Percentiles rank a stretch among this genome's conserved stretches.
phyloP scores from a whole-genome alignment of 2,329 filamentous ascomycete species.

The Colletotrichum somersetense region DNA sequence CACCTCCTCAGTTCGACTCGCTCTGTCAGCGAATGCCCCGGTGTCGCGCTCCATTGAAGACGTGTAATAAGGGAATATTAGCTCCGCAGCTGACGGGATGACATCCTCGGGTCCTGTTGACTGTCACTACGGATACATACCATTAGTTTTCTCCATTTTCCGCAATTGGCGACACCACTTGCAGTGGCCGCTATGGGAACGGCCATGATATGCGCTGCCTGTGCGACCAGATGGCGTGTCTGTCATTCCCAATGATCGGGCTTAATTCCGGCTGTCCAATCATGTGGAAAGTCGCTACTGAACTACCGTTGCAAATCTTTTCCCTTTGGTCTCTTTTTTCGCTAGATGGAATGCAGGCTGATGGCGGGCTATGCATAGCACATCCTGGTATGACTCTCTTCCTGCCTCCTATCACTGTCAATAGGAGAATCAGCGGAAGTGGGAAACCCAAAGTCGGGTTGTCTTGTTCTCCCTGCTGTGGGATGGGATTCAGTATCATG shows the following conservation, averaged over 20 bases:
- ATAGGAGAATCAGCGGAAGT: background rate
- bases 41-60: background rate
- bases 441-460: background rate
- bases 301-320: slow-evolving; percentile 25
- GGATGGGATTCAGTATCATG: background rate
- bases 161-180: slow-evolving; percentile 3
- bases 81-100: background rate
- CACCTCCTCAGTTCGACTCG: slow-evolving; percentile 3
- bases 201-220: background rate
- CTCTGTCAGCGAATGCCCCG: background rate
- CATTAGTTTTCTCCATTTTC: background rate
- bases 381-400: slow-evolving; percentile 12
- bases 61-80: background rate
- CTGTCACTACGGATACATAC: background rate
- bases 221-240: slow-evolving; percentile 17
- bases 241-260: slow-evolving; percentile 9
- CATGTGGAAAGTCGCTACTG: slow-evolving; percentile 8
- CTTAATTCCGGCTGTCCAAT: slow-evolving; percentile 25
- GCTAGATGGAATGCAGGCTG: slow-evolving; percentile 19
- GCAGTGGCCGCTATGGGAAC: background rate
- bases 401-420: background rate
- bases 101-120: slow-evolving; percentile 16
- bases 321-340: background rate
- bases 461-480: slow-evolving; percentile 9
- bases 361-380: slow-evolving; percentile 7